Evolutionary conservation across 306 rosid genomes (phyloP).

Genomic region (Chamaecrista fasciculata): DNA sequence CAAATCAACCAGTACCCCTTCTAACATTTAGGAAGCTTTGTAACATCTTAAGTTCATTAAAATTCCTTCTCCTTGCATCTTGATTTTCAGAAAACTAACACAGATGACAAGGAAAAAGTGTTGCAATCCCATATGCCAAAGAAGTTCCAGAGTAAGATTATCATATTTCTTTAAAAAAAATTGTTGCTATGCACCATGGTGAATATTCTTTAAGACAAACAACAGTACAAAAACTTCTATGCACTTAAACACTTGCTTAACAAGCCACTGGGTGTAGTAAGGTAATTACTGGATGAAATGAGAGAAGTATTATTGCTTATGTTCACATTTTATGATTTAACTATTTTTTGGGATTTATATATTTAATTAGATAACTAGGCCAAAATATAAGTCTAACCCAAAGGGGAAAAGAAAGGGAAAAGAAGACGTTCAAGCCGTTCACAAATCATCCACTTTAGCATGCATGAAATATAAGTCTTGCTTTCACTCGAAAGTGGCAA

Average conservation of each 20-base stretch:
- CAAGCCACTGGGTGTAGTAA: too few relatives aligned
- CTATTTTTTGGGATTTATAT: not conserved
- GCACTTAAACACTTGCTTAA: not conserved
- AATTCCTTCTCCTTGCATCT: not conserved
- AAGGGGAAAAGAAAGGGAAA: slow-evolving; percentile 15
- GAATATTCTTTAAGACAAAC: not conserved
- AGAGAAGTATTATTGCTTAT: too few relatives aligned
- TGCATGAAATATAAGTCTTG: slow-evolving; percentile 6
- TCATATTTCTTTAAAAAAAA: not conserved
- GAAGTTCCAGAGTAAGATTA: not conserved
- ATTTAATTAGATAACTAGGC: not conserved
- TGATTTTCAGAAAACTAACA: not conserved
- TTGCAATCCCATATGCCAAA: not conserved
- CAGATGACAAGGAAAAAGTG: not conserved
- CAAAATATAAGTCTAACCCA: too few relatives aligned
- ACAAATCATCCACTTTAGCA: slow-evolving; percentile 13
- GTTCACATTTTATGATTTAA: not conserved
- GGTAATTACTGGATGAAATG: too few relatives aligned
- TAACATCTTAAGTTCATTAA: not conserved
- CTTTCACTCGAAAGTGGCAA: slow-evolving; percentile 24
- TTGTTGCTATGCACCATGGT: not conserved
- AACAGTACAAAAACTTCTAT: not conserved
- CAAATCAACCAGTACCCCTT: not conserved
- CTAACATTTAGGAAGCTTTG: not conserved
- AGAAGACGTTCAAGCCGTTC: slow-evolving; percentile 6